Conservation (phyloP, 73 alveolate genomes). For the Durusdinium trenchii region DNA sequence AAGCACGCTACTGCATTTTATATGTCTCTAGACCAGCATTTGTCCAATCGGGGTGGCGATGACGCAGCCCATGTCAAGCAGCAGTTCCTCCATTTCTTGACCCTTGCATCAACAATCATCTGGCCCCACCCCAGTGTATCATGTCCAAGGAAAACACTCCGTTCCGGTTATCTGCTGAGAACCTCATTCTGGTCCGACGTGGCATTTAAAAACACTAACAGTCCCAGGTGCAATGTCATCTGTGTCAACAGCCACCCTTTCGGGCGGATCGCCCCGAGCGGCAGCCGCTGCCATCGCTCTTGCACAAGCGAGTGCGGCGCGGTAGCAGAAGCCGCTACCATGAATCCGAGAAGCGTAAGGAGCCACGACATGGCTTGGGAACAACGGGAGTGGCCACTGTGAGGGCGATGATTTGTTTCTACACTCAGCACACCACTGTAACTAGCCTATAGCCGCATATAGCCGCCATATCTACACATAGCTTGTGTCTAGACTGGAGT, state of each 20-base stretch:
- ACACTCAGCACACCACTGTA: neutral
- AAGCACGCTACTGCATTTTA: too few species aligned
- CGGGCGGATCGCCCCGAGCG: slow-evolving; percentile 39
- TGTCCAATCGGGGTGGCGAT: too few species aligned
- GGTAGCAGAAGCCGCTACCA: neutral
- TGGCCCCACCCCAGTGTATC: too few species aligned
- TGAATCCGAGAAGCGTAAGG: neutral
- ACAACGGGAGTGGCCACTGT: neutral
- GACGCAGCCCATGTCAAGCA: too few species aligned
- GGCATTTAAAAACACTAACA: too few species aligned
- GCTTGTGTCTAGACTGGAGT: neutral
- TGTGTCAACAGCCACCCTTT: slow-evolving; percentile 64
- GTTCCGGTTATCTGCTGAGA: too few species aligned
- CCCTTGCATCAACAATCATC: too few species aligned
- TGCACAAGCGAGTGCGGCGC: neutral
- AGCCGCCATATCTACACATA: neutral
- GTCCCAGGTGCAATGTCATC: slow-evolving; percentile 7
- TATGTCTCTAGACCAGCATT: too few species aligned
- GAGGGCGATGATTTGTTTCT: neutral
- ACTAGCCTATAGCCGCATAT: neutral
- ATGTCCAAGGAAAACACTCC: too few species aligned
- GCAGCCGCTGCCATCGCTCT: slow-evolving; percentile 63
- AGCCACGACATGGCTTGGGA: neutral
- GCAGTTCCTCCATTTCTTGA: too few species aligned
- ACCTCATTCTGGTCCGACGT: too few species aligned